phyloP scores from a whole-genome alignment of 805 yeast genomes.

The Yarrowia sp. region DNA sequence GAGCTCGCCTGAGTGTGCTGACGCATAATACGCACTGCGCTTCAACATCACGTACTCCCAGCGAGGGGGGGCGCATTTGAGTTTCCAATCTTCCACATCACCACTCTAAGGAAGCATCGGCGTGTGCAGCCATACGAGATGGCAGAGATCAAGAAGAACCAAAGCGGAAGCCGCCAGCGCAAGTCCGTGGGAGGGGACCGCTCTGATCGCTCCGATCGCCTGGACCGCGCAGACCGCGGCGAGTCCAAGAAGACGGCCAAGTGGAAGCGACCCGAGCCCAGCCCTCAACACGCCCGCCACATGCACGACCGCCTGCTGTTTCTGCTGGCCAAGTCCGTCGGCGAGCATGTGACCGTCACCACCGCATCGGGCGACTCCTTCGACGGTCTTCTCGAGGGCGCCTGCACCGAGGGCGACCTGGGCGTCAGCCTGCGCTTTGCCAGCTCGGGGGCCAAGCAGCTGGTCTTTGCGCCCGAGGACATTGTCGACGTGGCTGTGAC shows the following conservation, averaged over 20 bases:
- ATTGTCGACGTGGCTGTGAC: slow-evolving; percentile 31
- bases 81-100: slow-evolving; percentile 26
- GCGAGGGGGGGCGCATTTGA: slow-evolving; percentile 25
- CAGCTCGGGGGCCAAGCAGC: slow-evolving; percentile 45
- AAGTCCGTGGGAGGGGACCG: slow-evolving; percentile 27
- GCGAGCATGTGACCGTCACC: slow-evolving; percentile 57
- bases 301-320: slow-evolving; percentile 58
- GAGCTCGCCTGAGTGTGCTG: neutral
- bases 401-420: slow-evolving; percentile 46
- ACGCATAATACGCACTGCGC: neutral
- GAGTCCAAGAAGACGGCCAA: slow-evolving; percentile 22
- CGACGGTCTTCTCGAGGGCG: slow-evolving; percentile 57
- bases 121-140: slow-evolving; percentile 25
- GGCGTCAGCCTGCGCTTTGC: slow-evolving; percentile 59
- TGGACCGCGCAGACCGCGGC: slow-evolving; percentile 25
- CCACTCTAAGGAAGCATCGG: slow-evolving; percentile 25
- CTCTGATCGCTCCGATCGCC: slow-evolving; percentile 23
- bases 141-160: slow-evolving; percentile 27
- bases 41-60: slow-evolving; percentile 19
- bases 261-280: slow-evolving; percentile 22
- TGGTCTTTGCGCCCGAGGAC: slow-evolving; percentile 45
- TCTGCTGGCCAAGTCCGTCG: slow-evolving; percentile 57
- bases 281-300: slow-evolving; percentile 33
- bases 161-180: slow-evolving; percentile 27
- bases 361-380: slow-evolving; percentile 60